Percentiles rank a stretch among this genome's conserved stretches.
These are phyloP conservation scores for Camelina neglecta DNA, from an alignment of 345 rosid genomes.

Conservation along the genomic window DNA sequence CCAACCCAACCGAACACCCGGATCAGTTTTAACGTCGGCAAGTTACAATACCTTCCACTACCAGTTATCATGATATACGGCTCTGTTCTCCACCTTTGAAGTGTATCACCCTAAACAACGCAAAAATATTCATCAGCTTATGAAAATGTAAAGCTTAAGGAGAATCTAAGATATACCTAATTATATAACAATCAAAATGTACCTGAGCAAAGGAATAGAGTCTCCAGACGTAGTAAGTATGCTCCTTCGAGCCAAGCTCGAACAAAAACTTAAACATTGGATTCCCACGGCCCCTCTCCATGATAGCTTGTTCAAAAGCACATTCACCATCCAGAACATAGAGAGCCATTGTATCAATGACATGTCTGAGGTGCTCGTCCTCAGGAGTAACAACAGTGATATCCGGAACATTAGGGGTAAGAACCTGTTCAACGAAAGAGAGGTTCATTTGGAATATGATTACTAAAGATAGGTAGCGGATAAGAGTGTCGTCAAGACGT, in stretches of 20 bases:
- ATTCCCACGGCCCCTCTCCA: slow-evolving; percentile 99
- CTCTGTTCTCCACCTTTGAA: slow-evolving; percentile 97
- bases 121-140: slow-evolving; percentile 23
- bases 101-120: slow-evolving; percentile 85
- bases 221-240: slow-evolving; percentile 97
- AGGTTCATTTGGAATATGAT: slow-evolving; percentile 20
- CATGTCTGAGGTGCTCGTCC: slow-evolving; percentile 82
- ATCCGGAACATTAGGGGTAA: slow-evolving; percentile 98
- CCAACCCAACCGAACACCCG: neutral
- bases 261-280: slow-evolving; percentile 90
- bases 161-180: neutral
- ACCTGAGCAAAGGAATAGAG: slow-evolving; percentile 99
- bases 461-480: neutral
- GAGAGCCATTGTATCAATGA: slow-evolving; percentile 95
- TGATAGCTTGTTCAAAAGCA: slow-evolving; percentile 97
- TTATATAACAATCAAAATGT: slow-evolving; percentile 19
- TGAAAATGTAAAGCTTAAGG: slow-evolving; percentile 2
- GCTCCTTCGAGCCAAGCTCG: slow-evolving; percentile 95
- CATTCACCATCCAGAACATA: slow-evolving; percentile 99
- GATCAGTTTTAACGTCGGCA: slow-evolving; percentile 1
- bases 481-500: neutral
- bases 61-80: slow-evolving; percentile 99
- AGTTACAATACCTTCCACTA: slow-evolving; percentile 82
- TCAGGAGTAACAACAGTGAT: slow-evolving; percentile 89
- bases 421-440: slow-evolving; percentile 61